Base-by-base conservation (phyloP, 1,139 yeast genomes). In the Suhomyces bribrorum region DNA sequence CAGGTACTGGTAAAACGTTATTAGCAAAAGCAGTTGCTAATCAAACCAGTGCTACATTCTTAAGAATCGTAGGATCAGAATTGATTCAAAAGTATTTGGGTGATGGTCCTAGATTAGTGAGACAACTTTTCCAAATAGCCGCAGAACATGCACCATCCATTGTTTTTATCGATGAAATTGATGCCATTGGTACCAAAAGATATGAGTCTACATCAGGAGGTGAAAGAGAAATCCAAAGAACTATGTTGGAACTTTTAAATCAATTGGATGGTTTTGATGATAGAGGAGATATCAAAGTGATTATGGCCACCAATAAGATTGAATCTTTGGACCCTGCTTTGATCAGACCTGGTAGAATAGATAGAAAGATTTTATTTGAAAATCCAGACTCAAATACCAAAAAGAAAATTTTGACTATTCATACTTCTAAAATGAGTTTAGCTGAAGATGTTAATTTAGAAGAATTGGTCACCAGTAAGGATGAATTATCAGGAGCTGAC, bases 201-300 rank as follows among this genome's bases (percentile, higher is more conserved):
- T 92, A 90, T 62, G 98, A 92, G 46, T 88, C 97, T 1, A 81
- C 92, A 18, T 85, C 96, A 24, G 97, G 98, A 26, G 98, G 97
- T 57, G 98, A 92, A 67, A 79, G 97, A 55, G 98, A 94, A 69
- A 88, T 94, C 51, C 98, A 94, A 69, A 83, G 98, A 74, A 94
- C 98, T 18, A 90, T 94, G 97, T 75, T 94, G 79, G 98, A 94
- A 66, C 73, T 94, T 56, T 77, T 94, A 57, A 94, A 92, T 62
- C 98, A 94, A 68, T 77, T 94, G 55, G 99, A 94, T 62, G 99
- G 99, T 29, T 94, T 94, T 61, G 98, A 94, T 61, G 97, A 90
- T 64, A 79, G 97, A 57, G 97, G 97, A 38, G 98, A 92, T 59
- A 95, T 94, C 49, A 94, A 94, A 73, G 98, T 94, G 30, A 89